Percentiles rank a stretch among this genome's conserved stretches.
Conservation (phyloP, 2,329 filamentous ascomycete genomes). For the Penicillium sp. region DNA sequence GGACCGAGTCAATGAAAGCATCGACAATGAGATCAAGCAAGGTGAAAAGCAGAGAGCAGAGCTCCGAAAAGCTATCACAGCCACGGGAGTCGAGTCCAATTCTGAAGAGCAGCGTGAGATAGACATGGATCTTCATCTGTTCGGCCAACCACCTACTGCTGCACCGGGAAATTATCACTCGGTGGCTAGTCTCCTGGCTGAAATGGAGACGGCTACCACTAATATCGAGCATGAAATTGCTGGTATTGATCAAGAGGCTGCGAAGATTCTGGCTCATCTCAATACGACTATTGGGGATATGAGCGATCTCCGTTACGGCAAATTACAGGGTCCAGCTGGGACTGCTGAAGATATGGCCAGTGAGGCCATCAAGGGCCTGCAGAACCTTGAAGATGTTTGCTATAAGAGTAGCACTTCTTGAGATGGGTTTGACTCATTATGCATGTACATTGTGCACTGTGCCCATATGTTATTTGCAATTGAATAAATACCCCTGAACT, state of each 20-base stretch:
- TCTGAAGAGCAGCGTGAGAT: slow-evolving; percentile 32
- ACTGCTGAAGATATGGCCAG: slow-evolving; percentile 55
- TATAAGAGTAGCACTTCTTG: slow-evolving; percentile 27
- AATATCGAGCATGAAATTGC: slow-evolving; percentile 61
- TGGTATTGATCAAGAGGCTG: slow-evolving; percentile 57
- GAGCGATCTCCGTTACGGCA: slow-evolving; percentile 75
- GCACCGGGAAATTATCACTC: slow-evolving; percentile 48
- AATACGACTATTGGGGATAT: slow-evolving; percentile 60
- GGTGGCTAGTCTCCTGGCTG: slow-evolving; percentile 56
- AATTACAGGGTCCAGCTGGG: slow-evolving; percentile 45
- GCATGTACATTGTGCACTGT: not conserved
- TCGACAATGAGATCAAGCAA: slow-evolving; percentile 31
- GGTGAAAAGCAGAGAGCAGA: slow-evolving; percentile 34
- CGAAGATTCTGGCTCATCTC: slow-evolving; percentile 52
- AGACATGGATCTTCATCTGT: slow-evolving; percentile 50
- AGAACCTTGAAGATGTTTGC: slow-evolving; percentile 57
- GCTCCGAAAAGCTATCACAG: slow-evolving; percentile 27
- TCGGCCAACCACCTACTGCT: slow-evolving; percentile 41
- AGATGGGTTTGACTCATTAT: not conserved
- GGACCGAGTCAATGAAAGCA: slow-evolving; percentile 55
- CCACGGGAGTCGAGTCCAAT: slow-evolving; percentile 27
- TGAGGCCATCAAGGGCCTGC: slow-evolving; percentile 58
- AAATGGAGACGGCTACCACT: slow-evolving; percentile 58
- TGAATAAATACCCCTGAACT: not conserved
- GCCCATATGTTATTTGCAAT: not conserved